Percentiles rank a stretch among this genome's conserved stretches.
Evolutionary conservation across 2,329 filamentous ascomycete genomes (phyloP).

Genomic region (Colletotrichum lindemuthianum): DNA sequence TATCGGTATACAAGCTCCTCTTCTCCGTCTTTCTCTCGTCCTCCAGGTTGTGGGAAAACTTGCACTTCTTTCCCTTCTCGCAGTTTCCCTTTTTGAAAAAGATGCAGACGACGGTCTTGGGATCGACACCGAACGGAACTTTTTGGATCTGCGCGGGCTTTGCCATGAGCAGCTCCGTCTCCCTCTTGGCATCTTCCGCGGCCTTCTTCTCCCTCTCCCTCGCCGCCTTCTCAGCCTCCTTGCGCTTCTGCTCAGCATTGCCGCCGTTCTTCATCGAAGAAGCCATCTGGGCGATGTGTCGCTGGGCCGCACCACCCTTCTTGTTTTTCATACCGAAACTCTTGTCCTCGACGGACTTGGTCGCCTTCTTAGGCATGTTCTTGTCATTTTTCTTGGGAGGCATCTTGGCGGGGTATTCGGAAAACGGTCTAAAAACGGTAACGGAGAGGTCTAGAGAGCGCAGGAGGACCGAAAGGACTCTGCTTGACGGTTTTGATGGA

Average conservation of each 20-base stretch:
- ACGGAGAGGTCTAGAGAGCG: background rate
- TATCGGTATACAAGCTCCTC: slow-evolving; percentile 90
- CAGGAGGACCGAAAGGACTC: slow-evolving; percentile 11
- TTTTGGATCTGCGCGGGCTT: slow-evolving; percentile 97
- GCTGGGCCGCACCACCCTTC: slow-evolving; percentile 92
- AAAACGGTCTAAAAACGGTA: slow-evolving; percentile 9
- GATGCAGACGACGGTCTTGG: slow-evolving; percentile 95
- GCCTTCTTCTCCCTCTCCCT: slow-evolving; percentile 91
- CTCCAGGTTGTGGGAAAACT: slow-evolving; percentile 92
- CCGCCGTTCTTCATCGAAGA: slow-evolving; percentile 78
- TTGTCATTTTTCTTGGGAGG: slow-evolving; percentile 72
- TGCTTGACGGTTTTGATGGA: background rate
- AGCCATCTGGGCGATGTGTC: slow-evolving; percentile 85
- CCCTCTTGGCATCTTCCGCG: slow-evolving; percentile 83
- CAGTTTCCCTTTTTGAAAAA: slow-evolving; percentile 98
- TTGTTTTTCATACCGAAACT: slow-evolving; percentile 99
- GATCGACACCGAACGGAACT: slow-evolving; percentile 96
- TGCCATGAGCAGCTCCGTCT: slow-evolving; percentile 84
- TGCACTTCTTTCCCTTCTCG: slow-evolving; percentile 97
- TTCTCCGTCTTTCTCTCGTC: slow-evolving; percentile 94
- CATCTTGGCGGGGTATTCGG: slow-evolving; percentile 64
- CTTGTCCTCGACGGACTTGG: slow-evolving; percentile 86
- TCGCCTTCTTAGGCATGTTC: slow-evolving; percentile 62
- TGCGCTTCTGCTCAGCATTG: slow-evolving; percentile 88
- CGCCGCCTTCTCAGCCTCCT: slow-evolving; percentile 70